phyloP scores from a whole-genome alignment of 169 alveolate genomes.

The Plasmodium inui region DNA sequence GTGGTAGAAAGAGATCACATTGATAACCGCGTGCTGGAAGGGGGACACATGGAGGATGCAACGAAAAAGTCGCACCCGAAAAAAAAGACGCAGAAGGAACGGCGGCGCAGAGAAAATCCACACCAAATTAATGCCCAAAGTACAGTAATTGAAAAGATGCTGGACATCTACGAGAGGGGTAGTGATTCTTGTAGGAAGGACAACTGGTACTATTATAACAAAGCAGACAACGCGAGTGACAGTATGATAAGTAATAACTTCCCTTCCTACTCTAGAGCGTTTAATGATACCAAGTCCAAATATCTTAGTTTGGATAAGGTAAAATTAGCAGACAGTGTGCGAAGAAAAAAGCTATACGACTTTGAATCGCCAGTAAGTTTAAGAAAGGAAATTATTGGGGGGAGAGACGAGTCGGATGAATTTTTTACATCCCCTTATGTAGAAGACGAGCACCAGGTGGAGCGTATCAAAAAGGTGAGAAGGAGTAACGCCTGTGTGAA shows the following conservation, averaged over 20 bases:
- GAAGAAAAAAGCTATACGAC: neutral
- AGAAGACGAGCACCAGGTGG: neutral
- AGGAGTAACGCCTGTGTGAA: conserved; percentile 25
- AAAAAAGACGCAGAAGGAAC: neutral
- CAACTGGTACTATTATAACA: neutral
- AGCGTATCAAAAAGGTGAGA: neutral
- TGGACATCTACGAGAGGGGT: conserved; percentile 9
- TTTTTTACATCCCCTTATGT: conserved; percentile 47
- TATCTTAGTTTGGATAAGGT: conserved; percentile 12
- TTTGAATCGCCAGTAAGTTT: conserved; percentile 48
- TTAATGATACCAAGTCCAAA: conserved; percentile 24
- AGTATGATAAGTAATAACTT: conserved; percentile 14
- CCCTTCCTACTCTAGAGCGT: neutral
- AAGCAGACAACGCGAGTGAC: conserved; percentile 6
- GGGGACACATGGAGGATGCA: neutral
- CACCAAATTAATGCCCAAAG: neutral
- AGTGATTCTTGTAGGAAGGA: neutral
- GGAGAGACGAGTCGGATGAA: conserved; percentile 15
- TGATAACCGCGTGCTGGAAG: neutral
- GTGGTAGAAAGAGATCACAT: neutral
- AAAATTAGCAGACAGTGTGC: neutral
- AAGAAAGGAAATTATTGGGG: neutral
- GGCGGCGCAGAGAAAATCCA: neutral
- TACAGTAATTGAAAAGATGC: conserved; percentile 17
- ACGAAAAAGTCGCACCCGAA: neutral